These are phyloP conservation scores for Penicillium coffeae DNA, from an alignment of 495 filamentous ascomycete species.

Conservation along the genomic window DNA sequence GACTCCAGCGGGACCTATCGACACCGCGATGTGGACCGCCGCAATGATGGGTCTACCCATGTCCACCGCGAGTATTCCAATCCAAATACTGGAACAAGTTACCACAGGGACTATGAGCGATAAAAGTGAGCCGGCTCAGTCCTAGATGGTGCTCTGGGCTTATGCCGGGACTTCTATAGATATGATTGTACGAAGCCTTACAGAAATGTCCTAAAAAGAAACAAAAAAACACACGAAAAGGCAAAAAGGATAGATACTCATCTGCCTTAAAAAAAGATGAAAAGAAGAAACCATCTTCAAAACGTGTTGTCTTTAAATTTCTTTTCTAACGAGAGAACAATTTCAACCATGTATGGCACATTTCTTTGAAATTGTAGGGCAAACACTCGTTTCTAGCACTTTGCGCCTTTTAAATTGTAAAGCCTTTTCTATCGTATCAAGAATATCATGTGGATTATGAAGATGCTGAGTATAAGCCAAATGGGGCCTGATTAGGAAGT, in stretches of 20 bases:
- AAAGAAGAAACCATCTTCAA: conserved; percentile 1
- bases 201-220: not conserved
- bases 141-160: conserved; percentile 1
- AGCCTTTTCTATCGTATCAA: too few relatives aligned
- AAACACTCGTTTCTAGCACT: too few relatives aligned
- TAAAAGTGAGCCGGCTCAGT: conserved; percentile 8
- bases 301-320: not conserved
- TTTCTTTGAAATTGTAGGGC: too few relatives aligned
- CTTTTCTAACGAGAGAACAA: too few relatives aligned
- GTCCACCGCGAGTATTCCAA: conserved; percentile 39
- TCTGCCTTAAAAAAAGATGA: conserved; percentile 1
- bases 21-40: conserved; percentile 32
- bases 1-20: conserved; percentile 29
- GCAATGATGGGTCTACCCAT: conserved; percentile 30
- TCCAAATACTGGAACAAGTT: conserved; percentile 36
- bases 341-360: not conserved
- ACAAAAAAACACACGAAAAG: not conserved
- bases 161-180: not conserved
- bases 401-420: too few relatives aligned
- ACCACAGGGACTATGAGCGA: conserved; percentile 28
- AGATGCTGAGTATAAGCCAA: too few relatives aligned
- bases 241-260: too few relatives aligned
- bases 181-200: not conserved
- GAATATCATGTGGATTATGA: too few relatives aligned
- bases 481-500: too few relatives aligned